Percentiles rank a stretch among this genome's conserved stretches.
Evolutionary conservation across 1,284 basidiomycete genomes (phyloP).

Genomic region (Cryptococcus hybrid): DNA sequence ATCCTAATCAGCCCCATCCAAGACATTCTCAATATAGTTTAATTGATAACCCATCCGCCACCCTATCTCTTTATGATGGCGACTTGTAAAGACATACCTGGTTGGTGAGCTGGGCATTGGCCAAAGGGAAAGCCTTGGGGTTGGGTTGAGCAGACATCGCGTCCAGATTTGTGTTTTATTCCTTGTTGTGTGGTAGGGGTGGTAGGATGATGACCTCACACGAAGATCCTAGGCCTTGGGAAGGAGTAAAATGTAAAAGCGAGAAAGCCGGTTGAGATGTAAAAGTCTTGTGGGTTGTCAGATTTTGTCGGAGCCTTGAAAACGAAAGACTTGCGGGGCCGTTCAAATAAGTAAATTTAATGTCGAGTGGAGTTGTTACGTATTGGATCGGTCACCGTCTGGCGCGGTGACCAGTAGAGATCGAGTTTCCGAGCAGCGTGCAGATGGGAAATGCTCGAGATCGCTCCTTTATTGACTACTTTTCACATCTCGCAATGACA

Average conservation of each 20-base stretch:
- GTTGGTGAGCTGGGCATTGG: slow-evolving; percentile 87
- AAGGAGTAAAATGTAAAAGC: background rate
- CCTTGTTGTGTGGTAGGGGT: background rate
- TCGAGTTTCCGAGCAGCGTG: too few species aligned
- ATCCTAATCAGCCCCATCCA: background rate
- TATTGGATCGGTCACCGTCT: background rate
- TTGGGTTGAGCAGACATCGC: slow-evolving; percentile 49
- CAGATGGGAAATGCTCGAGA: too few species aligned
- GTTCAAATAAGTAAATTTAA: too few species aligned
- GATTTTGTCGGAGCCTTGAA: too few species aligned
- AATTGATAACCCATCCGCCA: background rate
- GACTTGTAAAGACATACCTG: slow-evolving; percentile 60
- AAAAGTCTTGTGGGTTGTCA: too few species aligned
- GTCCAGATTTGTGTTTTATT: slow-evolving; percentile 9
- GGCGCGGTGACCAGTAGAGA: background rate
- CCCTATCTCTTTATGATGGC: background rate
- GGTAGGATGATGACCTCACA: slow-evolving; percentile 19
- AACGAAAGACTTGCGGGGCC: too few species aligned
- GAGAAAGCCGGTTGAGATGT: too few species aligned
- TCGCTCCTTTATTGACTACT: background rate
- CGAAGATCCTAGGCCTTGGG: slow-evolving; percentile 24
- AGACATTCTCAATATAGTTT: background rate
- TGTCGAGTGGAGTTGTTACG: background rate
- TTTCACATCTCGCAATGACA: slow-evolving; percentile 20
- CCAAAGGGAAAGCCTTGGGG: slow-evolving; percentile 90